phyloP scores from a whole-genome alignment of 2,329 filamentous ascomycete genomes.

The Pseudopyricularia javanii region DNA sequence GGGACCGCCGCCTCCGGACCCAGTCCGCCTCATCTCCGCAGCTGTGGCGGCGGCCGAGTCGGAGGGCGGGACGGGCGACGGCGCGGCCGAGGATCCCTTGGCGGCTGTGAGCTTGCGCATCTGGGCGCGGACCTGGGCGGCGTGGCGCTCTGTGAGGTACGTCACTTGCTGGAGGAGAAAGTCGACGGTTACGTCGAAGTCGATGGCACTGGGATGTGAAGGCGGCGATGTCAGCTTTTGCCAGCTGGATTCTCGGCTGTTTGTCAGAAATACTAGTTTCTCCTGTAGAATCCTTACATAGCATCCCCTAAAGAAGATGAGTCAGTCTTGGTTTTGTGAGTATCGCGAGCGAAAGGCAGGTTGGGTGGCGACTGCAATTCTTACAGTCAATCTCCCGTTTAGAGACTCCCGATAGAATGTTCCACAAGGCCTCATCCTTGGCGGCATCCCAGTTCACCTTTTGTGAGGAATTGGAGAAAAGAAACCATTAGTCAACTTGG shows the following conservation, averaged over 20 bases:
- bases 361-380: not conserved
- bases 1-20: constrained; percentile 29
- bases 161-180: constrained; percentile 90
- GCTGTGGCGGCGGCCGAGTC: constrained; percentile 22
- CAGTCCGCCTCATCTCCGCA: constrained; percentile 38
- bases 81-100: constrained; percentile 39
- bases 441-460: constrained; percentile 81
- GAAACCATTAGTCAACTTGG: constrained; percentile 12
- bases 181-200: constrained; percentile 73
- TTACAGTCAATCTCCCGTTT: constrained; percentile 81
- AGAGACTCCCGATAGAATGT: constrained; percentile 69
- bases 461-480: not conserved
- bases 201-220: constrained; percentile 43
- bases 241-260: too few species aligned
- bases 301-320: not conserved
- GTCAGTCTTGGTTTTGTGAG: not conserved
- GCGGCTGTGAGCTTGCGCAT: constrained; percentile 61
- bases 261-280: too few species aligned
- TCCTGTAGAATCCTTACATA: constrained; percentile 1
- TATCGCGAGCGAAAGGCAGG: not conserved
- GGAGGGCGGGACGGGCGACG: constrained; percentile 42
- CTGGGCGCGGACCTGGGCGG: constrained; percentile 80
- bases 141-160: constrained; percentile 84
- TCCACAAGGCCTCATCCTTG: constrained; percentile 86
- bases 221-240: constrained; percentile 5